Evolutionary conservation across 2,329 filamentous ascomycete genomes (phyloP).

Genomic region (Exserohilum turcica): DNA sequence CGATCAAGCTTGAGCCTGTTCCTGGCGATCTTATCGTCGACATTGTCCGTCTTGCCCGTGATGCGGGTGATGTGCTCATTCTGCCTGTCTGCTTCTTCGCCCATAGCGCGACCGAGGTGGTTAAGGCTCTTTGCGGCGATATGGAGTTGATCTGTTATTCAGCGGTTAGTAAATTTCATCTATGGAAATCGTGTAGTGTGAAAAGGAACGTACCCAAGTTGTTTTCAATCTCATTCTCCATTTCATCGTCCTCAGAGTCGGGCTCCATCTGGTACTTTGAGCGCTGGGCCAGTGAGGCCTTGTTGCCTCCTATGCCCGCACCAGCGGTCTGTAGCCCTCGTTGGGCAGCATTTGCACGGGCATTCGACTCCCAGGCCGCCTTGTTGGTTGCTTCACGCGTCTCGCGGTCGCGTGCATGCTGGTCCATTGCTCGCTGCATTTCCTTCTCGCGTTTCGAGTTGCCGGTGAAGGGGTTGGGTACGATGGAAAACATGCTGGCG

Average conservation of each 20-base stretch:
- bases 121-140: conserved; percentile 73
- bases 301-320: conserved; percentile 11
- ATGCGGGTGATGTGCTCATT: conserved; percentile 80
- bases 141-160: conserved; percentile 56
- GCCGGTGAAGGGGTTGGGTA: conserved; percentile 65
- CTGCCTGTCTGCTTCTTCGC: conserved; percentile 74
- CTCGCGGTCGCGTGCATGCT: conserved; percentile 63
- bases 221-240: conserved; percentile 59
- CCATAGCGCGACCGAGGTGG: conserved; percentile 73
- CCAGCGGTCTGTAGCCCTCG: conserved; percentile 21
- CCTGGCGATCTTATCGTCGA: conserved; percentile 76
- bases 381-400: conserved; percentile 61
- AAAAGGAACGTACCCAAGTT: conserved; percentile 52
- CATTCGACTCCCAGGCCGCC: conserved; percentile 52
- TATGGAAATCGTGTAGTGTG: neutral
- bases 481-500: conserved; percentile 86
- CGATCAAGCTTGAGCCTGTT: conserved; percentile 74
- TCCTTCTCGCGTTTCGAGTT: conserved; percentile 63
- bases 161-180: neutral
- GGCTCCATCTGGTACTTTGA: conserved; percentile 46
- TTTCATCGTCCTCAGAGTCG: conserved; percentile 61
- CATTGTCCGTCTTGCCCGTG: conserved; percentile 79
- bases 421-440: conserved; percentile 64
- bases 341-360: conserved; percentile 32
- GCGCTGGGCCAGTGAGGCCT: conserved; percentile 39